These are phyloP conservation scores for Arbutus unedo DNA, from an alignment of 148 eudicot genomes.

Conservation along the genomic window DNA sequence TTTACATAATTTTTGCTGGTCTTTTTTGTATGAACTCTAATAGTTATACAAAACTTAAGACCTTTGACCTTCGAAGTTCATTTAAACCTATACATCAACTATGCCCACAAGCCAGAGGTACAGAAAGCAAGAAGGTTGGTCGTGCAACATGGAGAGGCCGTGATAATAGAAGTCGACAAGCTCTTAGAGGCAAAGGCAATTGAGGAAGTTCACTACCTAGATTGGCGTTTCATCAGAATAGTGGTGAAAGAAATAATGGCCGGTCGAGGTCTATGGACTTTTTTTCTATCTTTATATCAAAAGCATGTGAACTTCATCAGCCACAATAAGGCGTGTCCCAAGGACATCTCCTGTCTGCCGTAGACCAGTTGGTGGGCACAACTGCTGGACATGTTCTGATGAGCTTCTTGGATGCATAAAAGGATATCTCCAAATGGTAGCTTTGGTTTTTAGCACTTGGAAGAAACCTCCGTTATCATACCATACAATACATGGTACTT, in stretches of 20 bases:
- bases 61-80: not conserved
- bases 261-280: not conserved
- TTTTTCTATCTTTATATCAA: too few relatives aligned
- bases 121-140: not conserved
- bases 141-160: not conserved
- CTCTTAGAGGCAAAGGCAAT: not conserved
- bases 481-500: not conserved
- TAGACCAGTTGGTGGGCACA: not conserved
- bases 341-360: not conserved
- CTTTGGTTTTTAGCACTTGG: slow-evolving; percentile 1
- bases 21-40: too few relatives aligned
- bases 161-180: not conserved
- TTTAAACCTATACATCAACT: not conserved
- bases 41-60: too few relatives aligned
- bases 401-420: not conserved
- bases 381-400: not conserved
- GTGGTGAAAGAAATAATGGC: not conserved
- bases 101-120: not conserved
- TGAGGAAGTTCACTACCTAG: not conserved
- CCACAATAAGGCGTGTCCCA: not conserved
- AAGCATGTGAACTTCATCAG: not conserved
- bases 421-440: not conserved
- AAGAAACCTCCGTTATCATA: not conserved
- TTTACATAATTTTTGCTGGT: too few relatives aligned
- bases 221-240: not conserved